Evolutionary conservation across 495 filamentous ascomycete genomes (phyloP).

Genomic region (Astrocystis sublimbata): DNA sequence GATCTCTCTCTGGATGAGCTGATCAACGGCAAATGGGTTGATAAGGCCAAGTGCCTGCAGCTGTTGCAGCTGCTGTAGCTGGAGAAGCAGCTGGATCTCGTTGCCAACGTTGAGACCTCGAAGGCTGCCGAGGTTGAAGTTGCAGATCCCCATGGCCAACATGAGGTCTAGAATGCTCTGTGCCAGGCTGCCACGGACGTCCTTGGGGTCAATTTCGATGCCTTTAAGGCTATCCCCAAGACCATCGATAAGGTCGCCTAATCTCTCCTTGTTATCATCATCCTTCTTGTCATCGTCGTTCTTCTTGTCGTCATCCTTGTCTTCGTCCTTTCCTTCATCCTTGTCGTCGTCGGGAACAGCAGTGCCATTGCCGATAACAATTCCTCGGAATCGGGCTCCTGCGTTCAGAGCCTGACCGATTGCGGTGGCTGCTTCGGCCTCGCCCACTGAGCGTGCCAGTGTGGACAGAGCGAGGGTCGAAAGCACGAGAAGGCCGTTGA

Average conservation of each 20-base stretch:
- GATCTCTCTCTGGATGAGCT: constrained; percentile 39
- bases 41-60: constrained; percentile 44
- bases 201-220: constrained; percentile 20
- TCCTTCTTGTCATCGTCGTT: constrained; percentile 8
- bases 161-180: constrained; percentile 37
- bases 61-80: constrained; percentile 44
- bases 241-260: constrained; percentile 12
- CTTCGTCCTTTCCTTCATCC: constrained; percentile 15
- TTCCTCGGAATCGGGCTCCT: neutral
- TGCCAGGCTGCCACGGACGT: constrained; percentile 25
- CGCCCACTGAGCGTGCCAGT: constrained; percentile 24
- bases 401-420: constrained; percentile 4
- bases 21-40: constrained; percentile 34
- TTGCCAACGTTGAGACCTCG: constrained; percentile 33
- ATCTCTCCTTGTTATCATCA: constrained; percentile 2
- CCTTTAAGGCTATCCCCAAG: neutral
- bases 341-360: constrained; percentile 22
- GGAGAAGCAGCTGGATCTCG: constrained; percentile 43
- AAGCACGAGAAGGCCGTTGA: constrained; percentile 25
- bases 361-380: constrained; percentile 20
- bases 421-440: neutral
- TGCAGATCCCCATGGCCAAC: constrained; percentile 39
- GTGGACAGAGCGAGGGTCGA: constrained; percentile 29
- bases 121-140: constrained; percentile 35
- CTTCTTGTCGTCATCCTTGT: constrained; percentile 15